phyloP scores from a whole-genome alignment of 2,329 filamentous ascomycete species.

The Huntiella savannae region DNA sequence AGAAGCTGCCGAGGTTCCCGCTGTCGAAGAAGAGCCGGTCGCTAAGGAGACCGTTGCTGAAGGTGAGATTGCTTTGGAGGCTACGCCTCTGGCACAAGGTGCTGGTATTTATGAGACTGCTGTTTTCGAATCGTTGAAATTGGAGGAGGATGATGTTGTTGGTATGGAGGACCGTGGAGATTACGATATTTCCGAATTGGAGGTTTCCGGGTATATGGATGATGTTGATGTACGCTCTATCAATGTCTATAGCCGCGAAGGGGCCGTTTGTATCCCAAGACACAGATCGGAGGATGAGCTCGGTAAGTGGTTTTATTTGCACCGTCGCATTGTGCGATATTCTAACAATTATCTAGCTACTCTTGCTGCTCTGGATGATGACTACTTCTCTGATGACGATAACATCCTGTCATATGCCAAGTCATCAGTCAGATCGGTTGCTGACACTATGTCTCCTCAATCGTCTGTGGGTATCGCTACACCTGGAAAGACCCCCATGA shows the following conservation, averaged over 20 bases:
- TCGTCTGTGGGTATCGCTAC: background rate
- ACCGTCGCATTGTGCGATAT: background rate
- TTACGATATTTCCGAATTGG: conserved; percentile 1
- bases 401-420: background rate
- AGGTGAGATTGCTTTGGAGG: conserved; percentile 1
- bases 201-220: conserved; percentile 2
- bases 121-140: background rate
- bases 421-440: background rate
- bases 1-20: background rate
- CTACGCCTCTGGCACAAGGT: conserved; percentile 1
- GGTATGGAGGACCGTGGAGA: conserved; percentile 4
- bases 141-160: conserved; percentile 1
- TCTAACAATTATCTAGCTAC: background rate
- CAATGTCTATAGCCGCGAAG: no score
- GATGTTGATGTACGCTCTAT: background rate
- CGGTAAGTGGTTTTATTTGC: background rate
- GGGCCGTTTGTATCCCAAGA: background rate
- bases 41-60: conserved; percentile 1
- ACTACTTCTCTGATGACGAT: conserved; percentile 2
- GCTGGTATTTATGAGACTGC: background rate
- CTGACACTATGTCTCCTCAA: background rate
- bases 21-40: background rate
- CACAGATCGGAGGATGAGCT: conserved; percentile 1
- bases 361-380: conserved; percentile 2
- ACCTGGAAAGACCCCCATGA: background rate